Percentiles rank a stretch among this genome's conserved stretches.
Conservation (phyloP, 2,329 filamentous ascomycete genomes). For the Phialemoniopsis sp. region DNA sequence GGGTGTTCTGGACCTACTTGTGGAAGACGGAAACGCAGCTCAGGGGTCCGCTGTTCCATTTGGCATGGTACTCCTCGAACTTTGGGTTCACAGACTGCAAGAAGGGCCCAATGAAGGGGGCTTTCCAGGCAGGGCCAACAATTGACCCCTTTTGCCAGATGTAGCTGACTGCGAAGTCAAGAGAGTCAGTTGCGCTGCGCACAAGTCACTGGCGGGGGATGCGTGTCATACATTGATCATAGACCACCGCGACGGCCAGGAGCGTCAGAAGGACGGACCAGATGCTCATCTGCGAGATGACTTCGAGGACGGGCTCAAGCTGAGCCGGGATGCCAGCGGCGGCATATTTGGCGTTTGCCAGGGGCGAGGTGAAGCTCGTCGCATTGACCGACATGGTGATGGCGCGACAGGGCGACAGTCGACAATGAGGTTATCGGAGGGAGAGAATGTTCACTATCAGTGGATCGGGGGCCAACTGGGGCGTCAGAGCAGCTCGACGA, state of each 20-base stretch:
- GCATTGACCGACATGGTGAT: slow-evolving; percentile 54
- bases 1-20: slow-evolving; percentile 60
- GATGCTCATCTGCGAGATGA: slow-evolving; percentile 51
- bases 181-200: slow-evolving; percentile 5
- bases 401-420: background rate
- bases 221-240: slow-evolving; percentile 77
- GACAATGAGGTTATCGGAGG: background rate
- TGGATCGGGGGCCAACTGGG: background rate
- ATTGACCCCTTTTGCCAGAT: slow-evolving; percentile 72
- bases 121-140: slow-evolving; percentile 69
- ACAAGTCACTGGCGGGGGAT: background rate
- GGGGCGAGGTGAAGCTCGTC: slow-evolving; percentile 62
- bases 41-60: slow-evolving; percentile 87
- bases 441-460: background rate
- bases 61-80: slow-evolving; percentile 84
- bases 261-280: slow-evolving; percentile 66
- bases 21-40: slow-evolving; percentile 99
- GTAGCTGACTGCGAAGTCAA: slow-evolving; percentile 62
- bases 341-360: slow-evolving; percentile 55
- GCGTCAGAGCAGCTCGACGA: no score
- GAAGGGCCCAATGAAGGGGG: slow-evolving; percentile 93
- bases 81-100: slow-evolving; percentile 87
- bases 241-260: slow-evolving; percentile 67
- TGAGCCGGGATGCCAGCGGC: slow-evolving; percentile 48
- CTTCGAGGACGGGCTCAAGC: slow-evolving; percentile 50